phyloP scores from a whole-genome alignment of 2,329 filamentous ascomycete species.

The Cyphellophora europaea region DNA sequence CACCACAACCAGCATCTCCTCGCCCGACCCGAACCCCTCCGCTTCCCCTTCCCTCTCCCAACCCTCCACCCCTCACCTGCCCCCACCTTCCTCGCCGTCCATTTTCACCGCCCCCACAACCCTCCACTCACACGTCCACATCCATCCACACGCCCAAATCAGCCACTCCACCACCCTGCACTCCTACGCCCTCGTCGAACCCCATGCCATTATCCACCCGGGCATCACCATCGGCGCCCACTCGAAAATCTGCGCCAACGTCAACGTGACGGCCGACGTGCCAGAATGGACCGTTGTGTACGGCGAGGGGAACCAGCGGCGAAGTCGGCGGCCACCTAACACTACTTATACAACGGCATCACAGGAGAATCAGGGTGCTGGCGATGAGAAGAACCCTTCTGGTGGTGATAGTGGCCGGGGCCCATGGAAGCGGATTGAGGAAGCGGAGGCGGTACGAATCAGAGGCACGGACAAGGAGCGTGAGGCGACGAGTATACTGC shows the following conservation, averaged over 20 bases:
- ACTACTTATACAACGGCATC: conserved; percentile 1
- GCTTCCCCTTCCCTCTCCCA: conserved; percentile 1
- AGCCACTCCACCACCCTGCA: conserved; percentile 30
- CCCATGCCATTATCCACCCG: conserved; percentile 29
- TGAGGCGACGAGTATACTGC: conserved; percentile 12
- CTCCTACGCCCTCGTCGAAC: conserved; percentile 33
- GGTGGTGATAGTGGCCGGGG: conserved; percentile 9
- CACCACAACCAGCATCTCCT: conserved; percentile 1
- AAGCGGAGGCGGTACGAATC: conserved; percentile 52
- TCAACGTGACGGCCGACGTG: conserved; percentile 44
- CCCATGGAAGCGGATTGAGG: conserved; percentile 4
- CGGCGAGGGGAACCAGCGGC: conserved; percentile 39
- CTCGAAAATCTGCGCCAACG: conserved; percentile 61
- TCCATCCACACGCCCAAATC: conserved; percentile 29
- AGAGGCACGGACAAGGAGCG: conserved; percentile 43
- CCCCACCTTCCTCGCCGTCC: not conserved
- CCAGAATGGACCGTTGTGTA: conserved; percentile 63
- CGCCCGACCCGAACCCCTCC: conserved; percentile 32
- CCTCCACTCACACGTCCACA: conserved; percentile 29
- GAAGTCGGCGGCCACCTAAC: conserved; percentile 22
- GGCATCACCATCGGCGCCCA: conserved; percentile 38
- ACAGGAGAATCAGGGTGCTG: conserved; percentile 25
- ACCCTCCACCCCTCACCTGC: conserved; percentile 1
- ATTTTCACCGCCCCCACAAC: conserved; percentile 16
- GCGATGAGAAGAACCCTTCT: conserved; percentile 8